Conservation (phyloP, 1,284 basidiomycete species). For the Ganoderma boninense region DNA sequence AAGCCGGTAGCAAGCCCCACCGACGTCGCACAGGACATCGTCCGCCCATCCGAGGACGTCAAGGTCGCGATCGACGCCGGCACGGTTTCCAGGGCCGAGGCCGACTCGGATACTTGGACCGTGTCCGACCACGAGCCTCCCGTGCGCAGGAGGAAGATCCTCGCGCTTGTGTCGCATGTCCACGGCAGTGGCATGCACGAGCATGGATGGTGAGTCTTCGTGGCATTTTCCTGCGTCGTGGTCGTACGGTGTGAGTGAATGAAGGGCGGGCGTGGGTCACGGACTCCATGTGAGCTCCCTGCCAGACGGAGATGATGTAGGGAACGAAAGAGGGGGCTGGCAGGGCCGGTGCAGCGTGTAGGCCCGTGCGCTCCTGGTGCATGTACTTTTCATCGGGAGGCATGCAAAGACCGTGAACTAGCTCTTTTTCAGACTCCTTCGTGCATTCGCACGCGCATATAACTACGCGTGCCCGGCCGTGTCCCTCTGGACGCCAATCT, state of each 20-base stretch:
- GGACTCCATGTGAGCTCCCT: background rate
- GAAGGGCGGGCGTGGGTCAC: background rate
- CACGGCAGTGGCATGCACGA: conserved; percentile 41
- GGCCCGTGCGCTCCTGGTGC: background rate
- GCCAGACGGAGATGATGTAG: background rate
- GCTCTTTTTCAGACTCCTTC: background rate
- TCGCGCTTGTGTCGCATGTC: conserved; percentile 47
- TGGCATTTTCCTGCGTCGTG: background rate
- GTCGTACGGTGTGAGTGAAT: background rate
- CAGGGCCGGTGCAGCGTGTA: background rate
- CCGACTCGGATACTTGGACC: conserved; percentile 29
- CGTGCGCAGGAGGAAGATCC: conserved; percentile 39
- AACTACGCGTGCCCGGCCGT: background rate
- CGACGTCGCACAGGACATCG: conserved; percentile 33
- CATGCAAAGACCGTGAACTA: background rate
- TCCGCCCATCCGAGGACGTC: conserved; percentile 52
- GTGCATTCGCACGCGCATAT: background rate
- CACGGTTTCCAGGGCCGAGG: conserved; percentile 21
- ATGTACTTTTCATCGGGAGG: background rate
- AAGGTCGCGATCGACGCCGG: conserved; percentile 48
- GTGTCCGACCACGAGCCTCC: conserved; percentile 17
- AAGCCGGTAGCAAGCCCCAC: conserved; percentile 19
- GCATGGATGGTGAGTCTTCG: conserved; percentile 47
- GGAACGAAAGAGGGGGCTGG: background rate
- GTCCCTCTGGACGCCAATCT: background rate